Evolutionary conservation across 139 green algal species (phyloP).

Genomic region (Nannochloris sp.): DNA sequence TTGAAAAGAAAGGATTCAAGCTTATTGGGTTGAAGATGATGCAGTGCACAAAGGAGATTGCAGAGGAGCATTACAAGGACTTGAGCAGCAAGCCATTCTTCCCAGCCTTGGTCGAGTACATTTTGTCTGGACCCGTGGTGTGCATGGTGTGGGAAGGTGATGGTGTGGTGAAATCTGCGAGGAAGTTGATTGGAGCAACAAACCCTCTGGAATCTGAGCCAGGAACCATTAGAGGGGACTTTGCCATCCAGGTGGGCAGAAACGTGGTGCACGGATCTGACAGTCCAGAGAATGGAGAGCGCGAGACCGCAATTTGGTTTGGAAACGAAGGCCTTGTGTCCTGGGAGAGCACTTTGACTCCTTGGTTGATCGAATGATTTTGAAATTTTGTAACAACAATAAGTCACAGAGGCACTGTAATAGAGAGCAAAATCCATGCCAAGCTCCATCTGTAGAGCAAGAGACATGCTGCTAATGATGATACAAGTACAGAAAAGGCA

Average conservation of each 20-base stretch:
- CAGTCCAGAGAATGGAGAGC: slow-evolving; percentile 80
- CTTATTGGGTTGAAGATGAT: slow-evolving; percentile 77
- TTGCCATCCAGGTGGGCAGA: slow-evolving; percentile 81
- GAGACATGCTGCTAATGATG: too few relatives aligned
- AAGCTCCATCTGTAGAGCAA: too few relatives aligned
- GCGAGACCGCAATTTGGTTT: slow-evolving; percentile 87
- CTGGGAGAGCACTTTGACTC: slow-evolving; percentile 52
- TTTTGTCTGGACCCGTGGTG: slow-evolving; percentile 92
- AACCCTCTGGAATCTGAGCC: slow-evolving; percentile 88
- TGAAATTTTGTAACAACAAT: slow-evolving; percentile 10
- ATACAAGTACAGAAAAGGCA: too few relatives aligned
- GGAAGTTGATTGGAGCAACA: slow-evolving; percentile 69
- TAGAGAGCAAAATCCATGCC: neutral
- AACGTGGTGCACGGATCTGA: slow-evolving; percentile 95
- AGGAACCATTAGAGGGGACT: slow-evolving; percentile 87
- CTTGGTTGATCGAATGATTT: slow-evolving; percentile 63
- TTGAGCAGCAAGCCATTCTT: slow-evolving; percentile 92
- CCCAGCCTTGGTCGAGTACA: slow-evolving; percentile 90
- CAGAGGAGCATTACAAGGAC: slow-evolving; percentile 94
- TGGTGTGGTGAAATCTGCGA: slow-evolving; percentile 80
- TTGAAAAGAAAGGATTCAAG: slow-evolving; percentile 85
- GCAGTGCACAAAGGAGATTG: slow-evolving; percentile 57
- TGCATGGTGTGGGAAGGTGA: slow-evolving; percentile 97
- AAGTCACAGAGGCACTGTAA: neutral
- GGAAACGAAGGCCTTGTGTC: slow-evolving; percentile 40